Base-by-base conservation (phyloP, 2,329 filamentous ascomycete genomes). In the Neopestalotiopsis sp. region DNA sequence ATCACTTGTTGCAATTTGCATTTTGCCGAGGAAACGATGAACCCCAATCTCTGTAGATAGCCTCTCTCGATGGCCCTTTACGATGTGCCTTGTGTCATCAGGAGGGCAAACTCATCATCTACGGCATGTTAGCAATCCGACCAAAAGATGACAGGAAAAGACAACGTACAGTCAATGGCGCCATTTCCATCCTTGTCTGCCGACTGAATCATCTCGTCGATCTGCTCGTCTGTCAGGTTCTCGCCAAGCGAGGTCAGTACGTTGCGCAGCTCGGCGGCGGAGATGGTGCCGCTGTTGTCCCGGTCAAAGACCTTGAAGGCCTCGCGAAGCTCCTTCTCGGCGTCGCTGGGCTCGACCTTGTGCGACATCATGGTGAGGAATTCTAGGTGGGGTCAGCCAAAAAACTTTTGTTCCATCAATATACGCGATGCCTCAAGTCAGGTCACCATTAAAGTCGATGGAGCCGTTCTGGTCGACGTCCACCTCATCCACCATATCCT, bases 291-390 rank as follows among this genome's bases (percentile, higher is more conserved):
- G 28, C 61, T 64, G 40, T 53, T 53, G 61, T 64, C 61, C 20
- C 38, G 38, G 42, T 64, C 61, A 64, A 64, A 64, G 61, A 64
- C 61, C 38, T 53, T 45, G 61, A 64, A 64, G n/a, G 61, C 61
- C 40, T 64, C 61, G 34, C 40, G 34, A n/a, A 64, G 40, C 42
- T 64, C 61, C 38, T 53, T 64, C 20, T 64, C 61, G 10, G 28
- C 38, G 40, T 64, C 42, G 34, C n/a, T 49, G n/a, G 61, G 20
- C 61, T 45, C 61, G n/a, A 53, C 42, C 34, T 64, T 64, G 34
- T 45, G 34, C 20, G 61, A 64, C 61, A 64, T 64, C 61, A 64
- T 45, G 34, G 38, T 64, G 2, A 64, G 61, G 61, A 64, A 64
- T 49, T 64, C 61, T 64, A 17, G 4, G 30, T 32, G 59, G 57